Evolutionary conservation across 768 basidiomycete species (phyloP), one percentile per base, ranked within the genome.

Genomic region (Pisolithus marmoratus): DNA sequence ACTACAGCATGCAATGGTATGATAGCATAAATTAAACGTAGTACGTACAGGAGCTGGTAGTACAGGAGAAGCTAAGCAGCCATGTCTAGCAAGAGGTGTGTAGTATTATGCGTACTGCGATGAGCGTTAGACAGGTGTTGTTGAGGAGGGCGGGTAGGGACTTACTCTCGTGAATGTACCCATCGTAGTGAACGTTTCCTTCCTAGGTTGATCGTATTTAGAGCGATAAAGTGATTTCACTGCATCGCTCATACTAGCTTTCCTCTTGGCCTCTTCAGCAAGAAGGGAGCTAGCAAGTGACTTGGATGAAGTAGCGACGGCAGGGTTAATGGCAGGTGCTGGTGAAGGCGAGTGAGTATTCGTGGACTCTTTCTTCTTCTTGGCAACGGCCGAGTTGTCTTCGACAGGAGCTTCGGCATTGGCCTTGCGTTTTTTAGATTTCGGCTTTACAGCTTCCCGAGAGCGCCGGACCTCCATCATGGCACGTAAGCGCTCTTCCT

Each of bases 171-270:
- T 94, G 59, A 94, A 96, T 12, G 93, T 95, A 17, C 85, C 83
- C 79, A 85, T 88, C 1, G 92, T 94, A 79, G 91, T 91, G 60
- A 93, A 94, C 6, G 90, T 93, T 70, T 88, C 87, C 63, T 92
- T 90, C 63, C 73, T 76, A 47, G 76, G 70, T 15, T 74, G 76
- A 20, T 81, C 78, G 52, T 82, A 81, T 11, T 72, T 66, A 38
- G 70, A 77, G 19, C 57, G 61, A 64, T 94, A 96, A 58, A 96
- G 63, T 34, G 84, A 85, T 71, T 86, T 88, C 34, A 96, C 83
- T 15, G 90, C 90, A 11, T 83, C 86, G 59, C 83, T 93, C 92
- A 94, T 94, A 5, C 70, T 76, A 2, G 83, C 83, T 68, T 83
- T 91, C 56, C 93, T 76, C 73, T 88, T 92, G 20, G 78, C 82